Evolutionary conservation across 1,284 basidiomycete genomes (phyloP).

Genomic region (Wallemia hederae): DNA sequence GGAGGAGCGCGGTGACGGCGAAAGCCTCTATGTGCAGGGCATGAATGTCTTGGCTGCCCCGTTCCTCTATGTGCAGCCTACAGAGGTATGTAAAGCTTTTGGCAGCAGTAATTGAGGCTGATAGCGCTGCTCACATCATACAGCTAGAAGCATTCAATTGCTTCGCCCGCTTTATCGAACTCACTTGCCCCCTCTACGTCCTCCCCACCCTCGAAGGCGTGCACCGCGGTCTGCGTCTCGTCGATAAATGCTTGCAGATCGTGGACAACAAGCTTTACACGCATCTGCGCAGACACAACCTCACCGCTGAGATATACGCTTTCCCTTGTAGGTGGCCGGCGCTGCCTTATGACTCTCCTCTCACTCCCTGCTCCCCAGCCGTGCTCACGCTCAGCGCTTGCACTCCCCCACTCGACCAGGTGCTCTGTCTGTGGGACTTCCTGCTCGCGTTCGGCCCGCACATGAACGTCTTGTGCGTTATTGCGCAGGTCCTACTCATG

Average conservation of each 20-base stretch:
- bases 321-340: slow-evolving; percentile 46
- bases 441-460: slow-evolving; percentile 85
- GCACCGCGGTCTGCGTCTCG: slow-evolving; percentile 68
- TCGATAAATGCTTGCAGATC: slow-evolving; percentile 68
- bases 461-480: slow-evolving; percentile 79
- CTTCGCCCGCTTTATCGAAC: slow-evolving; percentile 80
- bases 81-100: slow-evolving; percentile 23
- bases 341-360: background rate
- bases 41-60: slow-evolving; percentile 97
- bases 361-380: slow-evolving; percentile 23
- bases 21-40: slow-evolving; percentile 13
- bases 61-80: slow-evolving; percentile 82
- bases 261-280: slow-evolving; percentile 60
- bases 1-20: background rate
- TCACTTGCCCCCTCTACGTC: slow-evolving; percentile 73
- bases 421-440: slow-evolving; percentile 87
- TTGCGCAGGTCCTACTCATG: slow-evolving; percentile 72
- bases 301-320: slow-evolving; percentile 93
- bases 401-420: slow-evolving; percentile 79
- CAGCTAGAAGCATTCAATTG: slow-evolving; percentile 72
- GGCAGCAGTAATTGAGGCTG: background rate
- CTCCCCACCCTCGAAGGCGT: slow-evolving; percentile 85
- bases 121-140: background rate
- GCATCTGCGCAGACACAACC: slow-evolving; percentile 57
- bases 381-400: slow-evolving; percentile 84